Evolutionary conservation across 208 protist genomes (phyloP).

Genomic region (Wallacemonas collosoma): DNA sequence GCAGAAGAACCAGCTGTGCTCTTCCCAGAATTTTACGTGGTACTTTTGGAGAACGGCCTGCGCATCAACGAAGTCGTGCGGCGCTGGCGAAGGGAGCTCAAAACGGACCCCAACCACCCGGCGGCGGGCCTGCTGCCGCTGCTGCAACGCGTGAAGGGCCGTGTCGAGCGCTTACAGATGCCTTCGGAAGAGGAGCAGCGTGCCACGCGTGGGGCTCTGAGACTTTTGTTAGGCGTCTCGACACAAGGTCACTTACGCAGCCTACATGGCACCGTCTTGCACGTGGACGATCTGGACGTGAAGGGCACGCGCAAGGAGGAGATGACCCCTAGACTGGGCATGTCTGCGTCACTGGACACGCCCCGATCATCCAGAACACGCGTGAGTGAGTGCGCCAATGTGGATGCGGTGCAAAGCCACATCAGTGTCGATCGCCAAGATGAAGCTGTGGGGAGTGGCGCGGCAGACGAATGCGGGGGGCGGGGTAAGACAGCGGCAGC

Average conservation of each 20-base stretch:
- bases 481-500: too few relatives aligned
- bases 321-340: conserved; percentile 41
- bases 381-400: too few relatives aligned
- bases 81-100: conserved; percentile 33
- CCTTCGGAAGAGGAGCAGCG: conserved; percentile 33
- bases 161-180: conserved; percentile 25
- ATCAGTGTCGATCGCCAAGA: too few relatives aligned
- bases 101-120: conserved; percentile 31
- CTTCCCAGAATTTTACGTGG: conserved; percentile 38
- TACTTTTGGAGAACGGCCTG: conserved; percentile 40
- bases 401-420: too few relatives aligned
- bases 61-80: conserved; percentile 29
- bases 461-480: too few relatives aligned
- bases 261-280: conserved; percentile 44
- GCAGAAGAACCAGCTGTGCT: neutral
- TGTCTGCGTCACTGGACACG: conserved; percentile 37
- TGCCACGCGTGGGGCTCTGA: conserved; percentile 37
- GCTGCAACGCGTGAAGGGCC: conserved; percentile 39
- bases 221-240: conserved; percentile 51
- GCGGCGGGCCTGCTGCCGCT: conserved; percentile 34
- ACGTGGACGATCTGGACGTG: conserved; percentile 60
- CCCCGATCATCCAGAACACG: neutral
- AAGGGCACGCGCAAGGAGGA: conserved; percentile 51
- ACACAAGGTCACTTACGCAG: conserved; percentile 32
- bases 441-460: too few relatives aligned